phyloP scores from a whole-genome alignment of 106 monocot genomes.

The Dioscorea alata region DNA sequence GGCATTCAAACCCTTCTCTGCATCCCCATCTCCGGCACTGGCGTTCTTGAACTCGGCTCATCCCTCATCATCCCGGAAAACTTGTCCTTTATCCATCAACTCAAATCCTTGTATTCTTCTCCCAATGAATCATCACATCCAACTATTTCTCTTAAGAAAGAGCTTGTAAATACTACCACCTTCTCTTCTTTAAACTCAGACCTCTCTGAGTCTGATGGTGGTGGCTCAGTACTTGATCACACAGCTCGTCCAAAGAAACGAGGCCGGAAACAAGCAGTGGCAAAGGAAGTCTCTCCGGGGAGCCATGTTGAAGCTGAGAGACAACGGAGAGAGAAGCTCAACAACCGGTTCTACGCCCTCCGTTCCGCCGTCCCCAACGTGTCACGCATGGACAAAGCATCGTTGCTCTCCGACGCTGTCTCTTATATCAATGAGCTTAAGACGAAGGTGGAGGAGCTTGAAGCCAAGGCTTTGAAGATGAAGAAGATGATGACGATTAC shows the following conservation, averaged over 20 bases:
- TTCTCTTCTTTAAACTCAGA: slow-evolving; percentile 20
- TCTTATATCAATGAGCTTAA: slow-evolving; percentile 65
- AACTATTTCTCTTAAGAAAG: background rate
- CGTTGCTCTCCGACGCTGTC: slow-evolving; percentile 63
- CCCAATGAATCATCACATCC: background rate
- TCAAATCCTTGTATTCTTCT: slow-evolving; percentile 6
- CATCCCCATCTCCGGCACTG: slow-evolving; percentile 20
- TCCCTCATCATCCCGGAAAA: slow-evolving; percentile 21
- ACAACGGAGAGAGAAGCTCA: slow-evolving; percentile 74
- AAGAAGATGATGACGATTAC: background rate
- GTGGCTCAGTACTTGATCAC: no score
- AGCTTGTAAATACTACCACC: no score
- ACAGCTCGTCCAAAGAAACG: background rate
- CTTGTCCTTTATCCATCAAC: slow-evolving; percentile 32
- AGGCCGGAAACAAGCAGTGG: slow-evolving; percentile 23
- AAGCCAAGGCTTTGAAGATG: slow-evolving; percentile 22
- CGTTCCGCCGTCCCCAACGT: slow-evolving; percentile 81
- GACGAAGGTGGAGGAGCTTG: slow-evolving; percentile 39
- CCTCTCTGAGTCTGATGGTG: background rate
- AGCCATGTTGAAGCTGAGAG: slow-evolving; percentile 82
- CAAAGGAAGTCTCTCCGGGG: slow-evolving; percentile 17
- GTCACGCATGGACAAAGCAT: slow-evolving; percentile 84
- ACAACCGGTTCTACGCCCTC: slow-evolving; percentile 73
- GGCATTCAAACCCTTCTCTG: slow-evolving; percentile 41
- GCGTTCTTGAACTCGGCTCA: slow-evolving; percentile 58